Evolutionary conservation across 352 stramenopile genomes (phyloP), one percentile per base, ranked within the genome.

Genomic region (Pythium plurisporium): DNA sequence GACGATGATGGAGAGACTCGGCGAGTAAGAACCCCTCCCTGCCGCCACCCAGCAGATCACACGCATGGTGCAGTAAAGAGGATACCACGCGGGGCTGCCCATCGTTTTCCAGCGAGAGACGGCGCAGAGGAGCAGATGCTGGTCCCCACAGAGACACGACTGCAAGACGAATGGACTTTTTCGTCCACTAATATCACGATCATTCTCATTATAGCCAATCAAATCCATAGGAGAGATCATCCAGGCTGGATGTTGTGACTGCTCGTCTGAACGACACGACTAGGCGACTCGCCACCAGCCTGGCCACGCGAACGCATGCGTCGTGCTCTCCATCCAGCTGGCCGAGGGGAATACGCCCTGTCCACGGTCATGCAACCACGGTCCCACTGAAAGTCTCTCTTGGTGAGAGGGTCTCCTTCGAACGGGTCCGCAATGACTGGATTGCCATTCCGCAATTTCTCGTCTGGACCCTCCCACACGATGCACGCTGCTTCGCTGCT

Each of bases 361-460:
- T 14, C 17, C 37, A 17, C 19, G 37, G 37, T 20, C 42, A 25
- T 19, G 34, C 6, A 15, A 26, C 26, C 12, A n/a, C 3, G 5
- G 9, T 50, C 12, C 26, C n/a, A n/a, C n/a, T n/a, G n/a, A n/a
- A n/a, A n/a, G n/a, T n/a, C n/a, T n/a, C n/a, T n/a, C n/a, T n/a
- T n/a, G n/a, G n/a, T n/a, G n/a, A n/a, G n/a, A n/a, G n/a, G n/a
- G 17, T 19, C 25, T 5, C 6, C 26, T 34, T 10, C 4, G 12
- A 11, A 14, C 19, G 6, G 40, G 4, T 14, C 19, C 19, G 12
- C 34, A 15, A 6, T 5, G 11, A 17, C 8, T 9, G 38, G 20
- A 45, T n/a, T 17, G 41, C 15, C 44, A 52, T 52, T 52, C 44
- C 38, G 44, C 44, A 52, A 52, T 52, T 30, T 30, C 6, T 30